Base-by-base conservation (phyloP, 768 basidiomycete species). In the Paxillus ammoniavirescens region DNA sequence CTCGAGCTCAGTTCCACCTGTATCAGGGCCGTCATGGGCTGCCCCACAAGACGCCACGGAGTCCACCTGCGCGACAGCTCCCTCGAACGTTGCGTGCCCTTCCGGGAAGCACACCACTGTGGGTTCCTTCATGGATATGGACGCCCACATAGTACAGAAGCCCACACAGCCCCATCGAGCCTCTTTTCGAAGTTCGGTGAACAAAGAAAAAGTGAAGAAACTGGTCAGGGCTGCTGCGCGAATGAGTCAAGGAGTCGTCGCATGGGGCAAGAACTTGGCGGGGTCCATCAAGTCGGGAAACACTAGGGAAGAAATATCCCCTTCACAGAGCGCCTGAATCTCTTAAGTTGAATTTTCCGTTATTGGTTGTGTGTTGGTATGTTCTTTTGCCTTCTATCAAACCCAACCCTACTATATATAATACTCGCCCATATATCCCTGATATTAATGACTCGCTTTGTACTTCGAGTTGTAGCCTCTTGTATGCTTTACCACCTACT, bases 41-140 rank as follows among this genome's bases (percentile, higher is more conserved):
- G 43, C 8, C 18, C 52, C 37, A 13, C 13, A 30, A 10, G 38
- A 28, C 42, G 9, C 28, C 14, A 41, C 15, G n/a, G 52, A 55
- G 9, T 54, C 4, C 9, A 30, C 38, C 21, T 43, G 8, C 15
- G 30, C 46, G 15, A 15, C 23, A 15, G 43, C 28, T 3, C 14
- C 50, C 30, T 42, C 44, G 47, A 36, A 49, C 30, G 47, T 55
- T 36, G 40, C 50, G 14, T 33, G 12, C 17, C n/a, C 13, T 7
- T 47, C 42, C 5, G 52, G 50, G 40, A 47, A 52, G 35, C 49
- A 5, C 13, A 59, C 50, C 2, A 55, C 64, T 3, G 47, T 52
- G 14, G 44, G 48, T 18, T 70, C 68, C 2, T 70, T 70, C 55
- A 72, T 70, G 68, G 68, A 70, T 28, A 70, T 70, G 68, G 70